Base-by-base conservation (phyloP, 2,329 filamentous ascomycete species). In the Elsinoe ampelina region DNA sequence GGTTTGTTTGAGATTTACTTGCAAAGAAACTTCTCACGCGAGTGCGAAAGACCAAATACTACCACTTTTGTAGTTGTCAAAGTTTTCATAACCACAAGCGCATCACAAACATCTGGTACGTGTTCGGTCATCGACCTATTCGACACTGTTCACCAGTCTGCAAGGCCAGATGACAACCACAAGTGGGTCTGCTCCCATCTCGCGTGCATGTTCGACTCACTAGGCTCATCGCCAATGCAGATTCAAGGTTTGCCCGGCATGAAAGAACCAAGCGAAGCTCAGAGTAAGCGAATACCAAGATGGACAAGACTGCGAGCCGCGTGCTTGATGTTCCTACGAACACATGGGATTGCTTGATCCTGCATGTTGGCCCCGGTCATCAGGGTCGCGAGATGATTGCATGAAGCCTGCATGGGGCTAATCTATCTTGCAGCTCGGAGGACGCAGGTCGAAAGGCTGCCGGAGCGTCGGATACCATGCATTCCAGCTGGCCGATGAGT, bases 141-240 rank as follows among this genome's bases (percentile, higher is more conserved):
- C 5, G 3, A 30, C 26, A 30, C 5, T 7, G 2, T 30, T 8
- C 26, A 30, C 26, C 26, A 30, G 26, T 30, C 26, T 30, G 26
- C 26, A 30, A 30, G 26, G 8, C 26, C 26, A 30, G 26, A 20
- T 35, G 13, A 34, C 45, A 19, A 35, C 30, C 45, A 50, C 15
- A 30, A 35, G 45, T 50, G 45, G 45, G 45, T n/a, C 45, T 15
- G 3, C 7, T 22, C 26, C 34, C n/a, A 35, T 15, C 45, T 50
- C 30, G 45, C 45, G n/a, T 34, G 45, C 45, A 35, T 35, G n/a
- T 15, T 35, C 45, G 45, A 50, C 45, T 50, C 45, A 15, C 45
- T 35, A 34, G 45, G 45, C 45, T 20, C 45, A 50, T 50, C 22
- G 45, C 45, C 45, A 17, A 34, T 7, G 26, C 10, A 34, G 45